Evolutionary conservation across 768 basidiomycete species (phyloP).

Genomic region (Paxillus ammoniavirescens): DNA sequence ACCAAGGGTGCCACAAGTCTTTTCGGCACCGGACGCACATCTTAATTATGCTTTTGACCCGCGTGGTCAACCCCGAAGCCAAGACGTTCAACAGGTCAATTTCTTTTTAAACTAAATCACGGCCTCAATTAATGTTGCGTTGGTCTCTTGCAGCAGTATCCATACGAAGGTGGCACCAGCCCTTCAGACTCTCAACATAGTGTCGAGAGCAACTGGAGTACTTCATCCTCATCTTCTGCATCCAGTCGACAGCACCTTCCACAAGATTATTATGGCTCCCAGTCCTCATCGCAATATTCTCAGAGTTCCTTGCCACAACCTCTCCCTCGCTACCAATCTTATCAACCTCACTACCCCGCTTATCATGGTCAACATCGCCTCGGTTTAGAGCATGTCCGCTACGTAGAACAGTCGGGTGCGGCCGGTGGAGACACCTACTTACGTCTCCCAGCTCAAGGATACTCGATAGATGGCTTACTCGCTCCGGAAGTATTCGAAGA

Average conservation of each 20-base stretch:
- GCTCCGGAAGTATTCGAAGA: constrained; percentile 17
- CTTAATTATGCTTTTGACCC: constrained; percentile 5
- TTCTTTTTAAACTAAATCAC: background rate
- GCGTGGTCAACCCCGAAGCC: constrained; percentile 1
- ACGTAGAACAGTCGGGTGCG: constrained; percentile 12
- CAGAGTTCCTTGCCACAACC: constrained; percentile 2
- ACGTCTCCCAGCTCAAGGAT: constrained; percentile 12
- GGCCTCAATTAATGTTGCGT: background rate
- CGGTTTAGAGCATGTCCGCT: constrained; percentile 21
- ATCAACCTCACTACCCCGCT: constrained; percentile 21
- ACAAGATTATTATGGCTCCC: constrained; percentile 4
- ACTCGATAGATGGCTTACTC: constrained; percentile 6
- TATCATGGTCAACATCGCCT: constrained; percentile 21
- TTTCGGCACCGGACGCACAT: constrained; percentile 15
- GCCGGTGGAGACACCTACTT: constrained; percentile 13
- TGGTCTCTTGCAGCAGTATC: constrained; percentile 12
- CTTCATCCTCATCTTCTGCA: constrained; percentile 21
- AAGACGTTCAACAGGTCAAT: constrained; percentile 18
- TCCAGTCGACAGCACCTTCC: constrained; percentile 14
- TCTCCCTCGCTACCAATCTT: background rate
- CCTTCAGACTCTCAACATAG: constrained; percentile 26
- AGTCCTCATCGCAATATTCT: constrained; percentile 6
- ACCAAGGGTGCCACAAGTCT: constrained; percentile 19
- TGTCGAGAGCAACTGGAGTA: constrained; percentile 26
- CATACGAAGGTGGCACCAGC: constrained; percentile 19